Evolutionary conservation across 306 rosid genomes (phyloP).

Genomic region (Dryas alaskensis): DNA sequence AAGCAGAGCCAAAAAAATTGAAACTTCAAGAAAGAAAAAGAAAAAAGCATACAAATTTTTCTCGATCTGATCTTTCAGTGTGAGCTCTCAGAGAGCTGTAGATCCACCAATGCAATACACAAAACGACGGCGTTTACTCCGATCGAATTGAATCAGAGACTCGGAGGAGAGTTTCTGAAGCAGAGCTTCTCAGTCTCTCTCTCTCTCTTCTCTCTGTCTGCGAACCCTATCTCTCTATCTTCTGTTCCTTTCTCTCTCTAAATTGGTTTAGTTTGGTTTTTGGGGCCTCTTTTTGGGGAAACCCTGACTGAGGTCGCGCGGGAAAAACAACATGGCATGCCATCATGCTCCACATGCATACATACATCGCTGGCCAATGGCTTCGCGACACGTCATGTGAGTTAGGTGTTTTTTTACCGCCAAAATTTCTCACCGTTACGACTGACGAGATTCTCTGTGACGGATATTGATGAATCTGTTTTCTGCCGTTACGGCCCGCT

Average conservation of each 20-base stretch:
- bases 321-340: conserved; percentile 41
- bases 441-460: conserved; percentile 23
- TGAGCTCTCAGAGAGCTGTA: conserved; percentile 8
- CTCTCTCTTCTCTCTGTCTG: conserved; percentile 22
- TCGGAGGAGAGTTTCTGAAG: not conserved
- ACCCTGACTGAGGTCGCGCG: conserved; percentile 38
- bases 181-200: not conserved
- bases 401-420: conserved; percentile 42
- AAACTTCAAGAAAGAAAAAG: not conserved
- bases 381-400: not conserved
- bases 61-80: not conserved
- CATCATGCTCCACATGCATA: conserved; percentile 27
- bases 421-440: conserved; percentile 44
- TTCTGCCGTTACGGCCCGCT: conserved; percentile 22
- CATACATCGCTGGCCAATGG: conserved; percentile 14
- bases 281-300: conserved; percentile 23
- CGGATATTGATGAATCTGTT: not conserved
- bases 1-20: not conserved
- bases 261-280: not conserved
- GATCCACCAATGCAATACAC: conserved; percentile 24
- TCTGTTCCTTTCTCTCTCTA: conserved; percentile 32
- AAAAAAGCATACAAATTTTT: conserved; percentile 11
- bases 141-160: conserved; percentile 7
- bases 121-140: conserved; percentile 9
- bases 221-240: conserved; percentile 19